phyloP scores from a whole-genome alignment of 108 stramenopile species.

The Schizochytrium sp. region DNA sequence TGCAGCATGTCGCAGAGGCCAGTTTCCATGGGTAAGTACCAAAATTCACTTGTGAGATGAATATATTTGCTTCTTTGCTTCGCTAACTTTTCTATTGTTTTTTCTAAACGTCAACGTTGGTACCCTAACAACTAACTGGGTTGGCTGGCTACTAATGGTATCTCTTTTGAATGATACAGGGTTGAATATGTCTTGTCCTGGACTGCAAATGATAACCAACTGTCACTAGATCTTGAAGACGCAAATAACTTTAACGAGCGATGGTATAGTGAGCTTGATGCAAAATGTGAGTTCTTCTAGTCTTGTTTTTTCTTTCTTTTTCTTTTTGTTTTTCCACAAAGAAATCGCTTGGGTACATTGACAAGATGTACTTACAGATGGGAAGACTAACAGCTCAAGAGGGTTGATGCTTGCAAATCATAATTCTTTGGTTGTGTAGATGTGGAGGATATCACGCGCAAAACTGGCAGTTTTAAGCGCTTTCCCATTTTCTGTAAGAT shows the following conservation, averaged over 20 bases:
- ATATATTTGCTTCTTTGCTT: no score
- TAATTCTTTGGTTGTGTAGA: background rate
- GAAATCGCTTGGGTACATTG: background rate
- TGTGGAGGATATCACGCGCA: constrained; percentile 74
- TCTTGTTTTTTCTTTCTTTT: background rate
- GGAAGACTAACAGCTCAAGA: background rate
- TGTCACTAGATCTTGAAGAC: constrained; percentile 53
- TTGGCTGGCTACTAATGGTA: no score
- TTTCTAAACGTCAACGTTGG: no score
- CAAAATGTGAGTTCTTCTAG: constrained; percentile 50
- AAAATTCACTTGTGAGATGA: no score
- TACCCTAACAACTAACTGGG: no score
- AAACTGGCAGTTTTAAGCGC: constrained; percentile 77
- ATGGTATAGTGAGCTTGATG: constrained; percentile 17
- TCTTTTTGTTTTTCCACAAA: background rate
- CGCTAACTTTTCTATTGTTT: no score
- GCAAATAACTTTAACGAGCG: background rate
- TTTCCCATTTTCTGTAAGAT: constrained; percentile 78
- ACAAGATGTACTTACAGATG: background rate
- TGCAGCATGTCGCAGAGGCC: no score
- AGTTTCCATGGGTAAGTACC: no score
- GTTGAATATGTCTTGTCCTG: constrained; percentile 56
- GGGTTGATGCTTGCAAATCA: background rate
- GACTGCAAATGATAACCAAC: background rate
- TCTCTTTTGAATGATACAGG: background rate